phyloP scores from a whole-genome alignment of 164 flowering plant species.

The Warburgia ugandensis region DNA sequence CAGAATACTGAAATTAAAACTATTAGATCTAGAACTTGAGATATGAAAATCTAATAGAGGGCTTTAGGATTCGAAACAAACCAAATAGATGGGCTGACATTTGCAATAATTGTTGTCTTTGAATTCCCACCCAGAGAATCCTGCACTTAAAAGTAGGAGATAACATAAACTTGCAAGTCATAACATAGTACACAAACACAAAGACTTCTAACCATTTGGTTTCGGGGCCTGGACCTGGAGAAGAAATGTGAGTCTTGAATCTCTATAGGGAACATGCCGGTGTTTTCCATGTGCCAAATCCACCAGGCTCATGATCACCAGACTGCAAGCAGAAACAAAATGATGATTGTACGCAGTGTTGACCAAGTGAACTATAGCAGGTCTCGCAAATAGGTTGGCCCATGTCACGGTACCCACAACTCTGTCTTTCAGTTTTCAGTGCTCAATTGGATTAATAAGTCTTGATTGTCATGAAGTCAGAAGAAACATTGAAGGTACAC shows the following conservation, averaged over 20 bases:
- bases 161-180: background rate
- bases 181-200: background rate
- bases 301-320: conserved; percentile 85
- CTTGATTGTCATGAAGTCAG: background rate
- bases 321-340: conserved; percentile 26
- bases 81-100: conserved; percentile 87
- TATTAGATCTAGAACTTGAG: background rate
- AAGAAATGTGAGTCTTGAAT: conserved; percentile 88
- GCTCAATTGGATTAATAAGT: background rate
- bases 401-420: background rate
- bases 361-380: background rate
- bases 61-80: conserved; percentile 10
- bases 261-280: conserved; percentile 88
- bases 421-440: background rate
- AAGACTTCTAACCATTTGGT: too few species aligned
- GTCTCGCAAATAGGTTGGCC: background rate
- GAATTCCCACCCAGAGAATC: conserved; percentile 95
- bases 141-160: conserved; percentile 29
- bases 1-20: background rate
- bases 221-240: conserved; percentile 89
- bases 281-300: conserved; percentile 86
- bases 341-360: background rate
- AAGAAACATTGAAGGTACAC: background rate
- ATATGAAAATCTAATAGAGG: background rate
- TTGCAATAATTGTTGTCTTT: conserved; percentile 81